These are phyloP conservation scores for Pelargonium fulgidum DNA, from an alignment of 441 rosid genomes.

Conservation along the genomic window DNA sequence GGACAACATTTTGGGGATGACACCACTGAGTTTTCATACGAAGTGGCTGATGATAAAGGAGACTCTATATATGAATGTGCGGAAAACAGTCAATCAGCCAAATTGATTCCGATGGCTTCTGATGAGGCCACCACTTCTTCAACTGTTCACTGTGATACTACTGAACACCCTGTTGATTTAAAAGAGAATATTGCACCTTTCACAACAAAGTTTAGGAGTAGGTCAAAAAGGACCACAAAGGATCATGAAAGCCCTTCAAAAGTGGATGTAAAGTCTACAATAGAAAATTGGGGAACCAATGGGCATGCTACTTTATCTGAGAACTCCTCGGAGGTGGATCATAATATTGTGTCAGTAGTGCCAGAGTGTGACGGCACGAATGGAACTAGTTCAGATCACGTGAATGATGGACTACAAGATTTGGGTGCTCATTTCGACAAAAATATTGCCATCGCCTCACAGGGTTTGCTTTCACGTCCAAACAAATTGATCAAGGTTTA, in stretches of 20 bases:
- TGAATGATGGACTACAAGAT: constrained; percentile 28
- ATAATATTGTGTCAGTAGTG: constrained; percentile 23
- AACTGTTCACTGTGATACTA: constrained; percentile 14
- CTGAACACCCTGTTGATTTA: constrained; percentile 27
- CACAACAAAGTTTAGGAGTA: constrained; percentile 42
- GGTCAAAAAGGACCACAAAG: constrained; percentile 30
- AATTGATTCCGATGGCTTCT: constrained; percentile 18
- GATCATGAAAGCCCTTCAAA: constrained; percentile 33
- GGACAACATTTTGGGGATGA: constrained; percentile 22
- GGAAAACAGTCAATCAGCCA: constrained; percentile 25
- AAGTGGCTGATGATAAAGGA: constrained; percentile 31
- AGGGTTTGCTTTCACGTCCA: constrained; percentile 31
- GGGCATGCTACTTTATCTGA: constrained; percentile 27
- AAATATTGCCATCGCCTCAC: constrained; percentile 28
- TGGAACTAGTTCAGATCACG: constrained; percentile 20
- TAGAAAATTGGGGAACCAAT: constrained; percentile 30
- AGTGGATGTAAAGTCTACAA: constrained; percentile 24
- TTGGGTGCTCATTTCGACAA: constrained; percentile 34
- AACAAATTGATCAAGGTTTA: constrained; percentile 74
- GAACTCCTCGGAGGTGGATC: constrained; percentile 29
- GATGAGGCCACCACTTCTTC: constrained; percentile 24
- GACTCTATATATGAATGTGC: constrained; percentile 21
- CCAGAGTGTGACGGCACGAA: constrained; percentile 20
- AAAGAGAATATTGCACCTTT: constrained; percentile 33
- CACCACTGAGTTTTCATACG: constrained; percentile 25